These are phyloP conservation scores for Lavandula angustifolia DNA, from an alignment of 257 asterid genomes.

Conservation along the genomic window DNA sequence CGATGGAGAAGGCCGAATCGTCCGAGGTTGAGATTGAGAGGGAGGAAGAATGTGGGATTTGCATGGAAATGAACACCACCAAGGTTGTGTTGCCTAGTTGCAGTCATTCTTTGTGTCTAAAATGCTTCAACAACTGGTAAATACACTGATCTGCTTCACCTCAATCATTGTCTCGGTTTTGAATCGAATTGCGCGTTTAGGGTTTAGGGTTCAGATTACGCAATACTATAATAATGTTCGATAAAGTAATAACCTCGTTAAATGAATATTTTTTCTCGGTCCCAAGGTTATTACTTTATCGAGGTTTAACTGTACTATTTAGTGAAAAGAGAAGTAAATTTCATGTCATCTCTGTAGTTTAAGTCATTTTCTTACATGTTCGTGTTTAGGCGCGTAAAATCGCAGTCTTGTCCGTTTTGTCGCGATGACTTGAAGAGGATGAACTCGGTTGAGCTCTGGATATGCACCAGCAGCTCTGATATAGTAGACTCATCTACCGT, in stretches of 20 bases:
- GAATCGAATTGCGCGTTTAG: neutral
- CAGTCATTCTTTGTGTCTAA: slow-evolving; percentile 73
- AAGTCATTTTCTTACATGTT: neutral
- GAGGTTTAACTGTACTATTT: too few relatives aligned
- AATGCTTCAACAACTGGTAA: slow-evolving; percentile 72
- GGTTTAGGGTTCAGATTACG: too few relatives aligned
- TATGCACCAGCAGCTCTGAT: slow-evolving; percentile 64
- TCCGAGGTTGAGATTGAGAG: slow-evolving; percentile 75
- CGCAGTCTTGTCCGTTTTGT: slow-evolving; percentile 89
- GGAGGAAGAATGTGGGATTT: slow-evolving; percentile 88
- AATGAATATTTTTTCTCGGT: too few relatives aligned
- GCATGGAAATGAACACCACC: slow-evolving; percentile 71
- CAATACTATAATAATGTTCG: too few relatives aligned
- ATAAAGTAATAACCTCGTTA: too few relatives aligned
- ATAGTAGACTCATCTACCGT: slow-evolving; percentile 54
- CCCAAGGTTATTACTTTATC: too few relatives aligned
- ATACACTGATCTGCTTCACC: neutral
- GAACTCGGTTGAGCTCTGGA: slow-evolving; percentile 80
- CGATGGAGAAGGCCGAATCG: slow-evolving; percentile 75
- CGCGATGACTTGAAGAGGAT: slow-evolving; percentile 72
- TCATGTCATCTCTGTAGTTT: neutral
- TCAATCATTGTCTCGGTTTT: too few relatives aligned
- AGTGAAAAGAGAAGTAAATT: too few relatives aligned
- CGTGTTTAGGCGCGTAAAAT: slow-evolving; percentile 61
- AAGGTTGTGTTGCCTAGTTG: slow-evolving; percentile 79